Base-by-base conservation (phyloP, 176 grass and related monocot species). In the Microstegium vimineum region DNA sequence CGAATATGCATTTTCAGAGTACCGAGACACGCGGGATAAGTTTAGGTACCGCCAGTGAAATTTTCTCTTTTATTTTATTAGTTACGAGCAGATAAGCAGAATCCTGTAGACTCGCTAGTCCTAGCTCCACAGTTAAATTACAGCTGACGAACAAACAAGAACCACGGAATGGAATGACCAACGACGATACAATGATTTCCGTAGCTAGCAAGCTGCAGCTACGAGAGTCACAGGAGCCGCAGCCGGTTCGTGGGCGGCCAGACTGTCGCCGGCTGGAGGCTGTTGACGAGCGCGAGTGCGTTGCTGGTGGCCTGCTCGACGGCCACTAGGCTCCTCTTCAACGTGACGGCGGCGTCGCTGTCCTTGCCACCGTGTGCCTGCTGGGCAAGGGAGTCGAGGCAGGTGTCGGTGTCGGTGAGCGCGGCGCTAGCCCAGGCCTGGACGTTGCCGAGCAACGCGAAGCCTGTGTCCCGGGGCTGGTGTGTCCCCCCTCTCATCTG, bases 341-440 rank as follows among this genome's bases (percentile, higher is more conserved):
- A 22, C 56, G 9, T 59, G 22, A 3, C 22, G 62, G 81, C 83
- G 36, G 17, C 61, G 23, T 81, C 43, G 31, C 63, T 14, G 61
- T 6, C 11, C 10, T 28, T 17, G 15, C 0, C 42, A 32, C 8
- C 17, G 5, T 1, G n/a, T n/a, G 18, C 56, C n/a, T n/a, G n/a
- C n/a, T 59, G 56, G 0, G 83, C 42, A 67, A 94, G 83, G 34
- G 87, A 88, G 86, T 98, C 95, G 51, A 89, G 90, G 84, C 95
- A 98, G 4, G 90, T 94, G 74, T 63, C 47, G 17, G 86, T 30
- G 91, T 93, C 90, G 6, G 95, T 93, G 75, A 95, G 90, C 33
- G 92, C 90, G n/a, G 86, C 95, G 87, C 92, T 93, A 75, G 86
- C 86, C 92, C 88, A 93, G n/a, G 95, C 95, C 92, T 90, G 90